Percentiles rank a stretch among this genome's conserved stretches.
Evolutionary conservation across 2,329 filamentous ascomycete genomes (phyloP).

Genomic region (Fusarium sublunatum): DNA sequence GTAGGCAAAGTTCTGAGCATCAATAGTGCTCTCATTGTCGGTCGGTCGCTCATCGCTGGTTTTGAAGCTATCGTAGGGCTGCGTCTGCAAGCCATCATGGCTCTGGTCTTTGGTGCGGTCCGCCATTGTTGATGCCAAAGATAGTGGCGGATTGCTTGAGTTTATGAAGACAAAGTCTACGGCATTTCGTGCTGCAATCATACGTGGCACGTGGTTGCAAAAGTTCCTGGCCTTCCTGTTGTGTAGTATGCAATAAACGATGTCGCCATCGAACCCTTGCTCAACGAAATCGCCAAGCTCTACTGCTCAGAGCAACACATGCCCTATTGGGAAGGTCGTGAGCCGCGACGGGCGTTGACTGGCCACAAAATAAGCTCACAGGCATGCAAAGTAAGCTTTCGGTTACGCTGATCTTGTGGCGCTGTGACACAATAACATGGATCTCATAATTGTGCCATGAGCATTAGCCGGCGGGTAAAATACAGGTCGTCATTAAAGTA

Average conservation of each 20-base stretch:
- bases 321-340: conserved; percentile 34
- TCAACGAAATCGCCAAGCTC: conserved; percentile 16
- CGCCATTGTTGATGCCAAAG: conserved; percentile 22
- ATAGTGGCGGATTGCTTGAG: not conserved
- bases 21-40: conserved; percentile 42
- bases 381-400: conserved; percentile 15
- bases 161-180: conserved; percentile 7
- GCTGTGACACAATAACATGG: not conserved
- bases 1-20: conserved; percentile 57
- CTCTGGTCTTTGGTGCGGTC: conserved; percentile 16
- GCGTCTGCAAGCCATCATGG: conserved; percentile 19
- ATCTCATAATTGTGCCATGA: not conserved
- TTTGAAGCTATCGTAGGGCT: conserved; percentile 3
- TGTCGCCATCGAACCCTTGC: conserved; percentile 35
- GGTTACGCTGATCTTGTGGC: conserved; percentile 12
- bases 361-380: conserved; percentile 38
- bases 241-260: conserved; percentile 2
- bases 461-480: not conserved
- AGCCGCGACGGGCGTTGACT: conserved; percentile 6
- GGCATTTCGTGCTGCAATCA: conserved; percentile 6
- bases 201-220: not conserved
- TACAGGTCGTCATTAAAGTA: not conserved
- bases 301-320: conserved; percentile 9
- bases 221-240: conserved; percentile 20
- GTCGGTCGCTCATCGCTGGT: conserved; percentile 38